phyloP scores from a whole-genome alignment of 768 basidiomycete genomes.

The Lanmaoa pseudosensibilis region DNA sequence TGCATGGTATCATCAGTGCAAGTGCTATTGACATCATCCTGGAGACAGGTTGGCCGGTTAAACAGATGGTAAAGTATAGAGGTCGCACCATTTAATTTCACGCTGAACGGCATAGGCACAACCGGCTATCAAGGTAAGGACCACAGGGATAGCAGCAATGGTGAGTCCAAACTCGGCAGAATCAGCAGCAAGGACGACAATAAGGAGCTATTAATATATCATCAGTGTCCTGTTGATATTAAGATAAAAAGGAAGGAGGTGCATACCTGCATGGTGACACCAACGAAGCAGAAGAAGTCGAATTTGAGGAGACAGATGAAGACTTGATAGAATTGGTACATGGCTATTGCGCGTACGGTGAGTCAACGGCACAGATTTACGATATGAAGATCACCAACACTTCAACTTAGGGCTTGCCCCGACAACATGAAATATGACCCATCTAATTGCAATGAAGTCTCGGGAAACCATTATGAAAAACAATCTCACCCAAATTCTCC shows the following conservation, averaged over 20 bases:
- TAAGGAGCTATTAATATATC: slow-evolving; percentile 60
- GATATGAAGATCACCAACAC: slow-evolving; percentile 44
- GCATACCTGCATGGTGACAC: slow-evolving; percentile 83
- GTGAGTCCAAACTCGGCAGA: slow-evolving; percentile 82
- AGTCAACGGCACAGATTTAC: neutral
- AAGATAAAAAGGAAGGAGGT: neutral
- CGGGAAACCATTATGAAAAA: neutral
- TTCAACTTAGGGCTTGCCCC: slow-evolving; percentile 86
- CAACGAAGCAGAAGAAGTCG: slow-evolving; percentile 85
- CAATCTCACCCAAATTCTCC: slow-evolving; percentile 74
- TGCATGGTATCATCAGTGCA: slow-evolving; percentile 74
- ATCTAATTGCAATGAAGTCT: slow-evolving; percentile 44
- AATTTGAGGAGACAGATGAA: slow-evolving; percentile 87
- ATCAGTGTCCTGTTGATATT: neutral
- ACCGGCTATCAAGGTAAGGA: slow-evolving; percentile 61
- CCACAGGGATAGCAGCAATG: slow-evolving; percentile 79
- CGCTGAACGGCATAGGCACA: slow-evolving; percentile 72
- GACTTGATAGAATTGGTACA: slow-evolving; percentile 88
- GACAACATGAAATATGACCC: slow-evolving; percentile 90
- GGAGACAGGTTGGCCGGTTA: neutral
- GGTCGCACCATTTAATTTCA: slow-evolving; percentile 72
- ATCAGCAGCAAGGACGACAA: slow-evolving; percentile 62
- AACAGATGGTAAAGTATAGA: neutral
- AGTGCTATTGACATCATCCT: slow-evolving; percentile 72
- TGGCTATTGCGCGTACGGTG: slow-evolving; percentile 46